Percentiles rank a stretch among this genome's conserved stretches.
These are phyloP conservation scores for Lathyrus tuberosus DNA, from an alignment of 306 rosid genomes.

Conservation along the genomic window DNA sequence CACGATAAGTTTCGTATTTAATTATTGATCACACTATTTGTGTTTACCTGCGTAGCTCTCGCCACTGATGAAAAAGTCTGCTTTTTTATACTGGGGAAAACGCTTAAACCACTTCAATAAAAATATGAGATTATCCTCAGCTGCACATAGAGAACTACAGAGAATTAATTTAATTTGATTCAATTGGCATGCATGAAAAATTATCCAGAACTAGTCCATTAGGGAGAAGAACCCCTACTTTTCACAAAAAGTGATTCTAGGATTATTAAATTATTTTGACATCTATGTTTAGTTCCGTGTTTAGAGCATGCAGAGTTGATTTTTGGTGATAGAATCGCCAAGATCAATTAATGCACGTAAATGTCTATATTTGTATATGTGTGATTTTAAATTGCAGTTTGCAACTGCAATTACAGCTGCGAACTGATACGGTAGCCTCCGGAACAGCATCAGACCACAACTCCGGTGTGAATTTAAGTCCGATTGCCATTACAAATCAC, in stretches of 20 bases:
- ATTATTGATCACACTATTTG: not conserved
- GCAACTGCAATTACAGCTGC: too few relatives aligned
- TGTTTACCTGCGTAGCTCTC: slow-evolving; percentile 91
- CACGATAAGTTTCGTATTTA: not conserved
- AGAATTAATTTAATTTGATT: not conserved
- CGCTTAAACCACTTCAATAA: slow-evolving; percentile 82
- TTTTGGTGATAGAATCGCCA: too few relatives aligned
- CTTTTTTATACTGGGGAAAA: slow-evolving; percentile 72
- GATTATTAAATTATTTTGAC: too few relatives aligned
- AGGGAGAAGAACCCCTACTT: too few relatives aligned
- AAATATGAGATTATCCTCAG: slow-evolving; percentile 67
- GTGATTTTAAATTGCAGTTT: too few relatives aligned
- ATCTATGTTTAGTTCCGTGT: not conserved
- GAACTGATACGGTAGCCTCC: too few relatives aligned
- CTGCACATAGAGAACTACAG: slow-evolving; percentile 47
- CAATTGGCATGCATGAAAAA: too few relatives aligned
- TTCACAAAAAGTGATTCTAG: not conserved
- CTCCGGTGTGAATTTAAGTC: too few relatives aligned
- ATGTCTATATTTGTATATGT: not conserved
- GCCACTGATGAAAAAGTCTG: slow-evolving; percentile 71
- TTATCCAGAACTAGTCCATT: too few relatives aligned
- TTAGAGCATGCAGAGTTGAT: not conserved
- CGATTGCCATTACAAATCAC: too few relatives aligned
- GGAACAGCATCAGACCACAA: too few relatives aligned
- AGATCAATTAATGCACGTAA: not conserved